Evolutionary conservation across 2,329 filamentous ascomycete genomes (phyloP).

Genomic region (Phyllosticta capitalensis): DNA sequence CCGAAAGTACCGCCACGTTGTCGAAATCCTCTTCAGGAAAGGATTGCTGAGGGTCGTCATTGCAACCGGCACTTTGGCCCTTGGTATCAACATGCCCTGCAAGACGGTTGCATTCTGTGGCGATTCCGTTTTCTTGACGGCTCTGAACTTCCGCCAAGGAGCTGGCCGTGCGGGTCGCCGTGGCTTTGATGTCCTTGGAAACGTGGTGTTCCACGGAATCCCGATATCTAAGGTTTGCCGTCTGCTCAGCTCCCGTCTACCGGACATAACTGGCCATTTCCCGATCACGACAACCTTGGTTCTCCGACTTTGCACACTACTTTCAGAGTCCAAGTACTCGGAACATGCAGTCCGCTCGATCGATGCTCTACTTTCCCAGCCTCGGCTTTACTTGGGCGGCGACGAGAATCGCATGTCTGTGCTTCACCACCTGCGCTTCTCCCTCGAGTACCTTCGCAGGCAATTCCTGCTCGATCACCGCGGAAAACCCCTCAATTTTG

Average conservation of each 20-base stretch:
- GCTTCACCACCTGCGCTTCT: constrained; percentile 69
- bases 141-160: constrained; percentile 67
- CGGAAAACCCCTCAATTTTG: constrained; percentile 62
- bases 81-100: constrained; percentile 75
- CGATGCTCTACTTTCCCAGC: constrained; percentile 59
- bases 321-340: constrained; percentile 56
- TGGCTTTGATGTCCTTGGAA: constrained; percentile 72
- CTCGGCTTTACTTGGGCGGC: constrained; percentile 61
- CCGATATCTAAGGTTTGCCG: constrained; percentile 51
- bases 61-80: constrained; percentile 64
- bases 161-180: constrained; percentile 69
- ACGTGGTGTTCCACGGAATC: constrained; percentile 68
- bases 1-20: constrained; percentile 60
- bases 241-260: constrained; percentile 62
- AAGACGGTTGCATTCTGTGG: constrained; percentile 71
- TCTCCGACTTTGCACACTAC: constrained; percentile 56
- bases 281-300: constrained; percentile 66
- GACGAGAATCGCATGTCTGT: constrained; percentile 58
- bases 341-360: constrained; percentile 53
- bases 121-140: constrained; percentile 63
- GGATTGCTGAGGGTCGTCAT: constrained; percentile 62
- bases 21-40: constrained; percentile 66
- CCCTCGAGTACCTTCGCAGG: constrained; percentile 66
- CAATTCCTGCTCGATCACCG: constrained; percentile 53
- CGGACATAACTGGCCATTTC: constrained; percentile 68